phyloP scores from a whole-genome alignment of 78 protist genomes.

The slime mould (Dictyostelium discoideum) region dicty_2.7 NC_007091.3:1286001-1286500 shows the following conservation, averaged over 20 bases:
- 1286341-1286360: constrained; percentile 48
- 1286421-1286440: neutral
- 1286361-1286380: constrained; percentile 67
- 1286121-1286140: constrained; percentile 66
- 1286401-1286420: neutral
- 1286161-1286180: constrained; percentile 46
- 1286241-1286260: constrained; percentile 60
- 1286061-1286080: constrained; percentile 76
- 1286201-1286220: constrained; percentile 37
- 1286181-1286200: constrained; percentile 30
- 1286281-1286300: constrained; percentile 44
- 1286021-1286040: constrained; percentile 71
- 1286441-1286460: neutral
- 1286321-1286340: constrained; percentile 74
- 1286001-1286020: constrained; percentile 70
- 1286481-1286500: constrained; percentile 15
- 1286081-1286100: constrained; percentile 72
- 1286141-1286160: constrained; percentile 73
- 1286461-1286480: constrained; percentile 53
- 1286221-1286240: constrained; percentile 42
- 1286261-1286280: constrained; percentile 68
- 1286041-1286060: constrained; percentile 61
- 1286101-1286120: constrained; percentile 57
- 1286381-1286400: constrained; percentile 64
- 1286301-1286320: constrained; percentile 55